Base-by-base conservation (phyloP, 139 green algal species). In the Coelastrella sp. region DNA sequence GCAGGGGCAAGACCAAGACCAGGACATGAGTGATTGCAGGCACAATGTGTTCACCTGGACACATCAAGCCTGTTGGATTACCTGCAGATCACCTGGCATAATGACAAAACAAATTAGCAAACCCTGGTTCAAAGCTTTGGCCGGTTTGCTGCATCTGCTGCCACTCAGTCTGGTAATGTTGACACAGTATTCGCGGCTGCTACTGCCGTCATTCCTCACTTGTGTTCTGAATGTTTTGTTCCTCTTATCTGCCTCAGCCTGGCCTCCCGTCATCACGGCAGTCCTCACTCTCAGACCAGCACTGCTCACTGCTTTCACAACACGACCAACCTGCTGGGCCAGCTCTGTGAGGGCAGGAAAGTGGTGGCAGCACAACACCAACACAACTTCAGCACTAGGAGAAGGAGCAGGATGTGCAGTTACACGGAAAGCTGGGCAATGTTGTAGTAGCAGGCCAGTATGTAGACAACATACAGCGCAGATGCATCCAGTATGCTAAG, bases 181-280 rank as follows among this genome's bases (percentile, higher is more conserved):
- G 27, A 21, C 19, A 37, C 19, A 35, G 51, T 17, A 27, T 5
- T 0, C 15, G 15, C 7, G 6, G 34, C 17, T 51, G 66, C 66
- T 19, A 32, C 35, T 35, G 21, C 27, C 19, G 27, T 2, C 8
- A n/a, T n/a, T 27, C 13, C 71, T 23, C 38, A 89, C 87, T 87
- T 98, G 95, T 23, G 94, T 96, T 23, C 87, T 76, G 38, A 89
- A 85, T 40, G 78, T 88, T 53, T 86, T 86, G 48, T 35, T 59
- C 25, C 90, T 83, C 40, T 62, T 53, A 37, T 85, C 71, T 15
- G 84, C 66, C 32, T 89, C 81, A 23, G 66, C 68, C 69, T 91
- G 89, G 4, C 94, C 94, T 21, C 95, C 95, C 8, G 95, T 98
- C 68, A 93, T 88, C 25, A 87, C 87, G 0, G 89, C 78, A 2